A percentile compares a stretch with the other conserved stretches of the same genome.
Evolutionary conservation across 331 rosid species (phyloP).

Genomic region (Malus hybrid): DNA sequence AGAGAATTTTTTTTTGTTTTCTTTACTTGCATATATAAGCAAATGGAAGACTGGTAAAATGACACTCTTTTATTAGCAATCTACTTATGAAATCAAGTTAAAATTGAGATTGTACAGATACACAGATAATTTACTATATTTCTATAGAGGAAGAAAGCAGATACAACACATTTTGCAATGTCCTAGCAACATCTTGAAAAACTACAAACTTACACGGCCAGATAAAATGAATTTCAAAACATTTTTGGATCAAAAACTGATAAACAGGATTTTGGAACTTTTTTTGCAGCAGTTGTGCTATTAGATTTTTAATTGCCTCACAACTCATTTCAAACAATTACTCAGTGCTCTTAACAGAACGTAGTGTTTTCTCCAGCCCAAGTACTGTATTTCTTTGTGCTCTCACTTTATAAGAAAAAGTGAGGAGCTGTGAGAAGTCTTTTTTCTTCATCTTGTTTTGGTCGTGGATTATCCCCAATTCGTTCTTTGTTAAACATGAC

Average conservation of each 20-base stretch:
- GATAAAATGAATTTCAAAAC: background rate
- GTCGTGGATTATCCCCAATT: background rate
- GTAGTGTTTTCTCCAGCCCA: background rate
- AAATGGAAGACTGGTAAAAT: background rate
- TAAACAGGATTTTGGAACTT: no score
- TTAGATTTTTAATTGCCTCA: background rate
- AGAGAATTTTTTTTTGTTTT: background rate
- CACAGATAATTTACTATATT: background rate
- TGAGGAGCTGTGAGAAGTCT: background rate
- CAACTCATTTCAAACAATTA: no score
- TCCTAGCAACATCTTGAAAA: background rate
- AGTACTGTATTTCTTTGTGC: background rate
- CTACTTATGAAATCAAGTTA: background rate
- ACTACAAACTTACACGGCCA: background rate
- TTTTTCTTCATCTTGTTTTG: background rate
- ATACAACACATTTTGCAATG: background rate
- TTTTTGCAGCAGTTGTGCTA: background rate
- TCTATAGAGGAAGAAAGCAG: background rate
- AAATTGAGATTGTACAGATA: background rate
- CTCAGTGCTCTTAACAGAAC: no score
- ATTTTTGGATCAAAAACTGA: background rate
- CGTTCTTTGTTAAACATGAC: background rate
- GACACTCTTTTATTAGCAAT: background rate
- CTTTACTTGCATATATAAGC: background rate
- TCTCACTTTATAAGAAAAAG: background rate